phyloP scores from a whole-genome alignment of 495 filamentous ascomycete species.

The Podospora sp. region DNA sequence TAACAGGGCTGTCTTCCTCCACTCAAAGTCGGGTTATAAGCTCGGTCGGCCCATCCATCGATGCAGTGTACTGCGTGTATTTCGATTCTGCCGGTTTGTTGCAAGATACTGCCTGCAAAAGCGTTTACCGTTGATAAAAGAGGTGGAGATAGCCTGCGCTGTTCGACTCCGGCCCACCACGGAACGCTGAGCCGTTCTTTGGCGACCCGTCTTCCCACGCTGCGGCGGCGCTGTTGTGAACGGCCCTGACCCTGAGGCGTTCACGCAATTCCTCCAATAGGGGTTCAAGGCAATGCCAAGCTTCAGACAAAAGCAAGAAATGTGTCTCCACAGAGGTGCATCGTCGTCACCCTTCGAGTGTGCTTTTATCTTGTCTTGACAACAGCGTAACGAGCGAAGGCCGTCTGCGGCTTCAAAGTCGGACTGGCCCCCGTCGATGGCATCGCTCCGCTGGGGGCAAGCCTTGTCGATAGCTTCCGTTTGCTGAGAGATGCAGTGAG shows the following conservation, averaged over 20 bases:
- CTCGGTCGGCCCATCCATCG: background rate
- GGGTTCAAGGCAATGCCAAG: slow-evolving; percentile 13
- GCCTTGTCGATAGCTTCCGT: no score
- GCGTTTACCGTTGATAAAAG: no score
- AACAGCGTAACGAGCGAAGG: background rate
- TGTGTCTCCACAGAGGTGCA: slow-evolving; percentile 13
- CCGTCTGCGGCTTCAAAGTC: background rate
- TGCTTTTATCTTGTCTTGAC: background rate
- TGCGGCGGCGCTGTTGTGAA: background rate
- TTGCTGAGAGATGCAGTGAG: background rate
- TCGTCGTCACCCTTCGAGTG: background rate
- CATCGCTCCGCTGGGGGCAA: no score
- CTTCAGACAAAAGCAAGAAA: slow-evolving; percentile 18
- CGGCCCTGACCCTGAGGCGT: background rate
- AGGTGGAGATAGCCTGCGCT: background rate
- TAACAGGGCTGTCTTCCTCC: background rate
- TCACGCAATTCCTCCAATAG: slow-evolving; percentile 24
- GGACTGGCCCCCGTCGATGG: no score
- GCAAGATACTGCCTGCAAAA: no score
- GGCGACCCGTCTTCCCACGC: background rate
- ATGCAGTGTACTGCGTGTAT: no score
- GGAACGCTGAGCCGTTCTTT: background rate
- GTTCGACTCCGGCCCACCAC: background rate
- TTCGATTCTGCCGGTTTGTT: no score
- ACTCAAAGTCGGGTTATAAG: no score